A percentile compares a stretch with the other conserved stretches of the same genome.
Conservation (phyloP, 1,284 basidiomycete genomes). For the Naganishia sp. region DNA sequence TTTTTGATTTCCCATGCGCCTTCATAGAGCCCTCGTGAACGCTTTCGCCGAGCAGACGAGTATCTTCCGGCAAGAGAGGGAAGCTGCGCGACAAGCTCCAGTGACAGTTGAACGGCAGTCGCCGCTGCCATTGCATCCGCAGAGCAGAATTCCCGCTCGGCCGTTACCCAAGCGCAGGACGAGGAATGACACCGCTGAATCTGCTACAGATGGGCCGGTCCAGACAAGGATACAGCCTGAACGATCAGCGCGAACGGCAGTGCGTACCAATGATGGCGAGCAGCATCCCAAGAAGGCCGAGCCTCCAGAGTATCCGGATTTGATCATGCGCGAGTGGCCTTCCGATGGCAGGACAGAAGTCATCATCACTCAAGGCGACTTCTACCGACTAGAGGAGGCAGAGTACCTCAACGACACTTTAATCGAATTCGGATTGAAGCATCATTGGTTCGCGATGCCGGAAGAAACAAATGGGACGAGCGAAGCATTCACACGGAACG, state of each 20-base stretch:
- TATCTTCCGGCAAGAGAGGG: background rate
- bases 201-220: background rate
- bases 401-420: conserved; percentile 94
- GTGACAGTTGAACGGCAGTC: background rate
- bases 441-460: conserved; percentile 42
- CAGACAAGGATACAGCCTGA: conserved; percentile 21
- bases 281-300: conserved; percentile 1
- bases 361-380: conserved; percentile 75
- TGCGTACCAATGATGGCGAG: background rate
- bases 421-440: conserved; percentile 94
- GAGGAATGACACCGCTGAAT: background rate
- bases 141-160: background rate
- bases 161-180: background rate
- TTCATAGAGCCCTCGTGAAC: too few species aligned
- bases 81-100: background rate
- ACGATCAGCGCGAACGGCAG: background rate
- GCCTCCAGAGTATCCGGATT: conserved; percentile 15
- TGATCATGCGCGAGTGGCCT: conserved; percentile 54
- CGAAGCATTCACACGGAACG: conserved; percentile 48
- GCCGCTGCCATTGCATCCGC: background rate
- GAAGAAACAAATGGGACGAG: conserved; percentile 14
- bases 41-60: background rate
- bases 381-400: conserved; percentile 67
- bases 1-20: too few species aligned
- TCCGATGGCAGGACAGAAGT: conserved; percentile 68